Percentiles rank a stretch among this genome's conserved stretches.
These are phyloP conservation scores for Chloris gayana DNA, from an alignment of 176 grass and related monocot genomes.

Conservation along the genomic window DNA sequence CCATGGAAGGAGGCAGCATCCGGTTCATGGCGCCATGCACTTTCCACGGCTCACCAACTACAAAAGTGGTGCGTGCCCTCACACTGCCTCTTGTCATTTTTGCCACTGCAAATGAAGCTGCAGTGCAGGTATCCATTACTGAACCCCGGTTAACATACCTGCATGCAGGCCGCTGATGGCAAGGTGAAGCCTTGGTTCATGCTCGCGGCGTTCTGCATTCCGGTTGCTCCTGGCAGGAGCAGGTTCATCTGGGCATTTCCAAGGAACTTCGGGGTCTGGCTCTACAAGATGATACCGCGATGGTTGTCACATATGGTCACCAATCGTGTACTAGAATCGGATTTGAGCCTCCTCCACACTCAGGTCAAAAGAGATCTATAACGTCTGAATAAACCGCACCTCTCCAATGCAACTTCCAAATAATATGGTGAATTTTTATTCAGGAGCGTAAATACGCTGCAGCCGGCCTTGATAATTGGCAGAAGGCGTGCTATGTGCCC, in stretches of 20 bases:
- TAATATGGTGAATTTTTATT: too few relatives aligned
- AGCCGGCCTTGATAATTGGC: too few relatives aligned
- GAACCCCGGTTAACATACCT: too few relatives aligned
- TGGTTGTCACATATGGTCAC: conserved; percentile 64
- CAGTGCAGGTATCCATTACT: background rate
- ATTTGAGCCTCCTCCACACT: conserved; percentile 74
- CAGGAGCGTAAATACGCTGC: too few relatives aligned
- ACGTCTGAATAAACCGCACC: too few relatives aligned
- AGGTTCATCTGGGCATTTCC: conserved; percentile 60
- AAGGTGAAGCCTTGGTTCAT: conserved; percentile 33
- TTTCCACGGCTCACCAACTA: conserved; percentile 19
- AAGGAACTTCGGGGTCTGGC: conserved; percentile 62
- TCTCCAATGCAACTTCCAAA: too few relatives aligned
- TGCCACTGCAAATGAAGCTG: background rate
- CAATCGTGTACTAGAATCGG: conserved; percentile 80
- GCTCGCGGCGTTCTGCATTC: conserved; percentile 63
- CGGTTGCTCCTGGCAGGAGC: conserved; percentile 68
- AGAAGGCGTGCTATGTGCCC: too few relatives aligned
- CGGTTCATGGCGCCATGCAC: conserved; percentile 34
- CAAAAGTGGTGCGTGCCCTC: background rate
- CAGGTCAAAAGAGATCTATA: conserved; percentile 39
- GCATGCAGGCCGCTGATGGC: background rate
- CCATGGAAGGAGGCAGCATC: background rate
- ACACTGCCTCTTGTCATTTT: background rate
- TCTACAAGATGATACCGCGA: conserved; percentile 59